Conservation (phyloP, 2,329 filamentous ascomycete genomes). For the Simplicillium sp. region DNA sequence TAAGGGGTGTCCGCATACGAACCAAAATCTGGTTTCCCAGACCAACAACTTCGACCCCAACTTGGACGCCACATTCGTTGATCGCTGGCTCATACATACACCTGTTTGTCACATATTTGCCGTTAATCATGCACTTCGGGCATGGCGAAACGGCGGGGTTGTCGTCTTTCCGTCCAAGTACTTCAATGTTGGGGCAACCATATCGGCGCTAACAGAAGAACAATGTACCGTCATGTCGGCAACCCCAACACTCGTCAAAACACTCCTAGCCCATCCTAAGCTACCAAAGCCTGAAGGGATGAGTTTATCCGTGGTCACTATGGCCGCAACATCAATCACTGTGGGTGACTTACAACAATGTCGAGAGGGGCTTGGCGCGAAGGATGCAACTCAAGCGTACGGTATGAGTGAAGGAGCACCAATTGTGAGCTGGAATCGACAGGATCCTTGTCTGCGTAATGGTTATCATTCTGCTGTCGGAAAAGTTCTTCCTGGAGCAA, state of each 20-base stretch:
- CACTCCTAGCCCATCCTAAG: slow-evolving; percentile 17
- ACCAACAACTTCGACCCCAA: slow-evolving; percentile 25
- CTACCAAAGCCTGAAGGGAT: slow-evolving; percentile 16
- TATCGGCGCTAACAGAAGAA: slow-evolving; percentile 20
- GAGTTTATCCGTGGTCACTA: slow-evolving; percentile 21
- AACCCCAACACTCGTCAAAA: slow-evolving; percentile 26
- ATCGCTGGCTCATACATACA: slow-evolving; percentile 27
- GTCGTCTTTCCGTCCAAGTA: slow-evolving; percentile 24
- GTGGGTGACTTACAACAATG: slow-evolving; percentile 22
- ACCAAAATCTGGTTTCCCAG: slow-evolving; percentile 27
- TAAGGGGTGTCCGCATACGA: slow-evolving; percentile 33
- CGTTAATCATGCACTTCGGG: slow-evolving; percentile 26
- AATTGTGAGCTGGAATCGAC: slow-evolving; percentile 27
- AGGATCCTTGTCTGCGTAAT: slow-evolving; percentile 17
- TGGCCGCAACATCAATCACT: slow-evolving; percentile 21
- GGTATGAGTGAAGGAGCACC: slow-evolving; percentile 36
- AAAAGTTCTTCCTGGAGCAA: slow-evolving; percentile 27
- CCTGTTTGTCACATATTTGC: slow-evolving; percentile 28
- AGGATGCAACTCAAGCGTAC: slow-evolving; percentile 25
- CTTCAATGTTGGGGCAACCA: slow-evolving; percentile 22
- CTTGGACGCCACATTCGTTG: slow-evolving; percentile 14
- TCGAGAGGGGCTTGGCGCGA: slow-evolving; percentile 18
- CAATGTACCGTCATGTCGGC: slow-evolving; percentile 28
- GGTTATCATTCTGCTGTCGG: slow-evolving; percentile 30
- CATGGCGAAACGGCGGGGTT: slow-evolving; percentile 23